These are phyloP conservation scores for Chaetothyriales sp. DNA, from an alignment of 2,329 filamentous ascomycete species.

Conservation along the genomic window DNA sequence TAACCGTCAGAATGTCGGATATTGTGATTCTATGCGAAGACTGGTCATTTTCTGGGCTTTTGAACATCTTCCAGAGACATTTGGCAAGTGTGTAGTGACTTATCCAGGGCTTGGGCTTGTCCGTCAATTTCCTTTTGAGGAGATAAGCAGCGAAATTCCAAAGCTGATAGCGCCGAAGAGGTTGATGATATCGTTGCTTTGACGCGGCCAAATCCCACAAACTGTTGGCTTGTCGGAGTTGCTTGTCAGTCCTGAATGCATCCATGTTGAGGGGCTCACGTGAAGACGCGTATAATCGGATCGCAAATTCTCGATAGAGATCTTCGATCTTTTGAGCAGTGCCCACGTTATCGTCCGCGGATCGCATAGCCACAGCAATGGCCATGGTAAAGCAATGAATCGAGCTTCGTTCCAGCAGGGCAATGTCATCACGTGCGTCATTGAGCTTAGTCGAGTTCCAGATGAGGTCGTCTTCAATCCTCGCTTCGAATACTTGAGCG, in stretches of 20 bases:
- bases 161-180: conserved; percentile 40
- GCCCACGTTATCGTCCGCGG: conserved; percentile 40
- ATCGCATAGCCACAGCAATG: conserved; percentile 45
- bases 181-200: conserved; percentile 42
- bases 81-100: conserved; percentile 58
- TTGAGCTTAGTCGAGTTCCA: conserved; percentile 90
- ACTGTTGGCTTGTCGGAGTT: conserved; percentile 45
- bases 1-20: conserved; percentile 42
- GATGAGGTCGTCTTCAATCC: conserved; percentile 72
- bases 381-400: conserved; percentile 73
- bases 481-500: conserved; percentile 75
- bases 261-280: conserved; percentile 55
- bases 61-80: conserved; percentile 58
- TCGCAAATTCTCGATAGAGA: conserved; percentile 55
- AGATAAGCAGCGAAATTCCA: conserved; percentile 53
- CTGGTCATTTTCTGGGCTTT: conserved; percentile 28
- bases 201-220: conserved; percentile 38
- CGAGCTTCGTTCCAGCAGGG: conserved; percentile 61
- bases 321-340: conserved; percentile 47
- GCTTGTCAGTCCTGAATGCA: conserved; percentile 49
- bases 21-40: conserved; percentile 23
- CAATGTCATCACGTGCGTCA: conserved; percentile 60
- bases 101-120: conserved; percentile 51
- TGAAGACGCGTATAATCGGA: conserved; percentile 54
- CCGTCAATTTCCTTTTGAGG: conserved; percentile 44